phyloP scores from a whole-genome alignment of 2,329 filamentous ascomycete genomes.

The Ceratocystis variospora region DNA sequence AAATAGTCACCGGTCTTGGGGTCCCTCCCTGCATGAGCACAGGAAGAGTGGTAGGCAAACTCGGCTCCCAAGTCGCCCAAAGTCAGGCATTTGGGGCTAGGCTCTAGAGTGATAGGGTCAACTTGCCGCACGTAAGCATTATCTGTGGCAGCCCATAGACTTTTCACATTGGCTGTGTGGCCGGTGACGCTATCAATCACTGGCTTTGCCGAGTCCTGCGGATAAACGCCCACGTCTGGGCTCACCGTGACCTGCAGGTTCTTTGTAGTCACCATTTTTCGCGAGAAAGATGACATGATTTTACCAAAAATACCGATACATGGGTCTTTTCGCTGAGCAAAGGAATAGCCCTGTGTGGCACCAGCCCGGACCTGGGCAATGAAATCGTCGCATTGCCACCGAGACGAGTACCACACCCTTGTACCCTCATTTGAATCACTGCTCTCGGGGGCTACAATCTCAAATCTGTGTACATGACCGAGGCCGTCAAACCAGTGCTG shows the following conservation, averaged over 20 bases:
- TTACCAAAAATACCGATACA: conserved; percentile 63
- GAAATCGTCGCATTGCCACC: conserved; percentile 50
- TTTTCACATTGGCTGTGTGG: conserved; percentile 30
- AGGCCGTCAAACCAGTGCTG: conserved; percentile 76
- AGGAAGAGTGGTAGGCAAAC: conserved; percentile 52
- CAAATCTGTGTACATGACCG: conserved; percentile 56
- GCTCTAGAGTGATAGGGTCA: conserved; percentile 58
- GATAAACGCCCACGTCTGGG: conserved; percentile 45
- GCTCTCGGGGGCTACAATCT: conserved; percentile 38
- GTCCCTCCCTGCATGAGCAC: conserved; percentile 59
- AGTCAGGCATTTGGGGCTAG: conserved; percentile 41
- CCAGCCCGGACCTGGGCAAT: conserved; percentile 50
- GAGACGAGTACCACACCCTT: conserved; percentile 54
- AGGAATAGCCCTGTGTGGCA: conserved; percentile 42
- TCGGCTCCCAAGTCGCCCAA: conserved; percentile 53
- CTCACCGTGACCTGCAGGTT: conserved; percentile 56
- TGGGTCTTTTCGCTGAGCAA: conserved; percentile 59
- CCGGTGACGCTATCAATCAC: conserved; percentile 21
- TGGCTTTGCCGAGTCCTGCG: conserved; percentile 21
- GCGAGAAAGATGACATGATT: conserved; percentile 46
- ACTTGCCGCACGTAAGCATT: conserved; percentile 43
- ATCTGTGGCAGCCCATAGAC: conserved; percentile 46
- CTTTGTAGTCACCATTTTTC: conserved; percentile 26
- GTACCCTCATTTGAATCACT: background rate
- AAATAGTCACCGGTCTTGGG: conserved; percentile 59